These are phyloP conservation scores for Russula abietina DNA, from an alignment of 768 basidiomycete genomes.

Conservation along the genomic window DNA sequence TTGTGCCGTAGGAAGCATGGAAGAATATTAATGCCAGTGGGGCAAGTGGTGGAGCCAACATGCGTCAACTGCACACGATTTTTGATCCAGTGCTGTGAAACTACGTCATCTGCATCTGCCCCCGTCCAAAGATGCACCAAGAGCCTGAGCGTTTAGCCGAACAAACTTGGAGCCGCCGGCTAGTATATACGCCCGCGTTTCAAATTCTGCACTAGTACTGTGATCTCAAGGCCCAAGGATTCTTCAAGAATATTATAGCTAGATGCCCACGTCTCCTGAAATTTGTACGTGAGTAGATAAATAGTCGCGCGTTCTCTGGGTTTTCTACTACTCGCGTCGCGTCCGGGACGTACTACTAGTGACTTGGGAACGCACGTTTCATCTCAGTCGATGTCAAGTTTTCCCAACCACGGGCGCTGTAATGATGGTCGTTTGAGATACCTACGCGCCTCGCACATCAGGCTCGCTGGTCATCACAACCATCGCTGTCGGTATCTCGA, in stretches of 20 bases:
- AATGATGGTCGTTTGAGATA: no score
- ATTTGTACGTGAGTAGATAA: no score
- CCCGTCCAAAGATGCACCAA: not conserved
- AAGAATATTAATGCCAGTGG: no score
- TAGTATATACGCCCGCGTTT: not conserved
- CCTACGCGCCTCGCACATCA: constrained; percentile 1
- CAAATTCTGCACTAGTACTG: not conserved
- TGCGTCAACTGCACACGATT: not conserved
- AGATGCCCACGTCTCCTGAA: no score
- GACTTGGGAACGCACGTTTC: no score
- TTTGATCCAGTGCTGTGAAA: not conserved
- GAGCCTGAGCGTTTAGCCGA: no score
- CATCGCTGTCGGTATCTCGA: not conserved
- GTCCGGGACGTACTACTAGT: no score
- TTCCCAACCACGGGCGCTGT: not conserved
- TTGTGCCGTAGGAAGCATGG: no score
- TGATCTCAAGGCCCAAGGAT: not conserved
- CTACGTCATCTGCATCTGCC: not conserved
- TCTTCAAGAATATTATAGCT: no score
- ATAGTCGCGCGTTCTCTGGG: no score
- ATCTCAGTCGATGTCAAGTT: not conserved
- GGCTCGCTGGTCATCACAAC: not conserved
- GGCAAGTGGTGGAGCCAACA: no score
- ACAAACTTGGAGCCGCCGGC: not conserved
- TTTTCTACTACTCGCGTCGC: no score